Evolutionary conservation across 352 stramenopile genomes (phyloP).

Genomic region (Phytophthora melonis): DNA sequence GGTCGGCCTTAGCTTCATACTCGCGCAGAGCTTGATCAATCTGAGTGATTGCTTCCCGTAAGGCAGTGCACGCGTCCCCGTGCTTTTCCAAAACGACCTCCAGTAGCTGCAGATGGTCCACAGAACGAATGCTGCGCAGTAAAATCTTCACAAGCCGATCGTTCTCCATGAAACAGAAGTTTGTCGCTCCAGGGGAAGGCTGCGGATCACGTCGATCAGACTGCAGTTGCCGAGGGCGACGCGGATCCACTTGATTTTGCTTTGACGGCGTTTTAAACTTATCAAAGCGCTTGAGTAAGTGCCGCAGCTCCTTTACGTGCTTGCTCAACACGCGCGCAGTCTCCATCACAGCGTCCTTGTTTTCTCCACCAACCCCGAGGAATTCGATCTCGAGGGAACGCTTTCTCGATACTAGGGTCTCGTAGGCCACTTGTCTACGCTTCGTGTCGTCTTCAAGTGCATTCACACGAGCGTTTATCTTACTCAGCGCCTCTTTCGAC

Average conservation of each 20-base stretch:
- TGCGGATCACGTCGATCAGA: conserved; percentile 1
- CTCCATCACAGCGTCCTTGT: conserved; percentile 26
- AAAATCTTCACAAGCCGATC: conserved; percentile 80
- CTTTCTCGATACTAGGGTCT: conserved; percentile 25
- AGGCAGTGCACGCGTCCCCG: conserved; percentile 41
- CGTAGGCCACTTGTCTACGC: conserved; percentile 14
- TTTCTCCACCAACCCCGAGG: conserved; percentile 20
- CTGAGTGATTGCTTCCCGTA: conserved; percentile 42
- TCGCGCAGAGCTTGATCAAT: conserved; percentile 49
- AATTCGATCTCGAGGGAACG: conserved; percentile 18
- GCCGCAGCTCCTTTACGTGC: conserved; percentile 34
- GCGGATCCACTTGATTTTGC: conserved; percentile 13
- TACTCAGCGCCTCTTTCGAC: conserved; percentile 14
- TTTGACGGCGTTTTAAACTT: conserved; percentile 48
- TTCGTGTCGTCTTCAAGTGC: conserved; percentile 37
- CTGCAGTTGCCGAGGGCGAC: conserved; percentile 14
- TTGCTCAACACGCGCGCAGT: conserved; percentile 22
- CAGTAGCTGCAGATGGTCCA: conserved; percentile 60
- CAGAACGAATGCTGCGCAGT: conserved; percentile 69
- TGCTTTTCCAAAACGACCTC: conserved; percentile 61
- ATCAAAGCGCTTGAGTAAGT: conserved; percentile 53
- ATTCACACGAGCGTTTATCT: conserved; percentile 11
- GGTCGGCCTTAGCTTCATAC: conserved; percentile 30
- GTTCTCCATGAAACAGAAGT: conserved; percentile 77
- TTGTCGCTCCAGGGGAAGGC: conserved; percentile 9